These are phyloP conservation scores for Melastoma candidum DNA, from an alignment of 441 rosid species.

Conservation along the genomic window DNA sequence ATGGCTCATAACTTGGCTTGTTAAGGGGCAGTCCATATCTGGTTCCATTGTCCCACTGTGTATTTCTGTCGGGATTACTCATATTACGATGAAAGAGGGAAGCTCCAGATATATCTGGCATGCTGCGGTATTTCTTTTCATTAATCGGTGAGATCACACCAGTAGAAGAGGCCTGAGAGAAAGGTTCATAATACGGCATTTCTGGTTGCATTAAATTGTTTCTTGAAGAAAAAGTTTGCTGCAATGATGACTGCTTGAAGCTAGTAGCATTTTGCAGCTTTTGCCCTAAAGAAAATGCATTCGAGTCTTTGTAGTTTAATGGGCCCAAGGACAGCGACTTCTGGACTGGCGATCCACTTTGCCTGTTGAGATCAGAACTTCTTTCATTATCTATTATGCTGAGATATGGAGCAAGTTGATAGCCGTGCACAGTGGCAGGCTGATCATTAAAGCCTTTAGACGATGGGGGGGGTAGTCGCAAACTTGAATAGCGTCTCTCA, in stretches of 20 bases:
- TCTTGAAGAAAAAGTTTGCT: slow-evolving; percentile 43
- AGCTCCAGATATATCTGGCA: slow-evolving; percentile 78
- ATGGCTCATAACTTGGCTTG: slow-evolving; percentile 33
- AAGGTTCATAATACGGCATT: slow-evolving; percentile 35
- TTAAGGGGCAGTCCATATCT: slow-evolving; percentile 46
- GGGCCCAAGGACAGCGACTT: slow-evolving; percentile 37
- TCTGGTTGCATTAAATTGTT: slow-evolving; percentile 42
- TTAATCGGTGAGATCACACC: slow-evolving; percentile 26
- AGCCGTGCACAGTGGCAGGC: slow-evolving; percentile 82
- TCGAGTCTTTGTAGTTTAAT: slow-evolving; percentile 43
- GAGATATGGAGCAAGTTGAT: slow-evolving; percentile 51
- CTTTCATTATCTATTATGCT: slow-evolving; percentile 48
- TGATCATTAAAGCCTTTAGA: slow-evolving; percentile 55
- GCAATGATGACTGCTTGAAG: slow-evolving; percentile 52
- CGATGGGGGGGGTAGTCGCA: slow-evolving; percentile 51
- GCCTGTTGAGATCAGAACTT: slow-evolving; percentile 42
- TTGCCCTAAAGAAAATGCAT: slow-evolving; percentile 41
- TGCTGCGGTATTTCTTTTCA: slow-evolving; percentile 70
- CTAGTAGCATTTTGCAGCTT: slow-evolving; percentile 48
- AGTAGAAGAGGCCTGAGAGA: slow-evolving; percentile 36
- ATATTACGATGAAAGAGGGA: slow-evolving; percentile 44
- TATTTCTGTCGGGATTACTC: slow-evolving; percentile 35
- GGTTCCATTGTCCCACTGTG: slow-evolving; percentile 40
- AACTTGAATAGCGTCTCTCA: slow-evolving; percentile 57
- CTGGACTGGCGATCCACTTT: slow-evolving; percentile 38